These are phyloP conservation scores for Tetrahymena borealis DNA, from an alignment of 73 alveolate species.

Conservation along the genomic window DNA sequence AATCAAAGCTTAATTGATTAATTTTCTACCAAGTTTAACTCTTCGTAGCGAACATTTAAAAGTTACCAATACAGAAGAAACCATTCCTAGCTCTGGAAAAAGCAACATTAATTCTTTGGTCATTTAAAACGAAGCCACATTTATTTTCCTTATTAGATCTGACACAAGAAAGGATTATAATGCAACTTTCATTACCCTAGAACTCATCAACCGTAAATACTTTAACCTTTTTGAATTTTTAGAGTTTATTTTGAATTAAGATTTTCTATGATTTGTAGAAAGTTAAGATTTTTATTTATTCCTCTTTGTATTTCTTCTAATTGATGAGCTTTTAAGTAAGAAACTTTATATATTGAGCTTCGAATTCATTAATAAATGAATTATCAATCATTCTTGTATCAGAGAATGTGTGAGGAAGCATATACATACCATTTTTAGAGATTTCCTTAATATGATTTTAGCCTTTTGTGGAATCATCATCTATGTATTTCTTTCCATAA, in stretches of 20 bases:
- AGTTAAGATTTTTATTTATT: constrained; percentile 65
- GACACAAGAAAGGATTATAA: constrained; percentile 72
- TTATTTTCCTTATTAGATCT: constrained; percentile 57
- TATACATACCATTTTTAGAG: constrained; percentile 46
- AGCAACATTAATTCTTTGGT: constrained; percentile 84
- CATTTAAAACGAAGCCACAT: constrained; percentile 63
- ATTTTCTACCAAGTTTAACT: background rate
- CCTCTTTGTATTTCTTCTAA: constrained; percentile 39
- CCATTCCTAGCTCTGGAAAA: constrained; percentile 86
- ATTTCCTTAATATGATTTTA: constrained; percentile 20
- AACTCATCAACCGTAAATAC: constrained; percentile 77
- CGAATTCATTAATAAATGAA: constrained; percentile 63
- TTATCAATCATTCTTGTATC: constrained; percentile 50
- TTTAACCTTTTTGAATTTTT: constrained; percentile 8
- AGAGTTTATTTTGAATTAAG: constrained; percentile 12
- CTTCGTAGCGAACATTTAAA: background rate
- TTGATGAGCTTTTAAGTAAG: constrained; percentile 52
- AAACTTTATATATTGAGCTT: constrained; percentile 55
- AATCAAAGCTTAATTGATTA: background rate
- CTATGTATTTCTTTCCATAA: constrained; percentile 51
- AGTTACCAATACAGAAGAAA: constrained; percentile 75
- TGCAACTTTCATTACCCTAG: constrained; percentile 88
- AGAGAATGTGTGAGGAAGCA: constrained; percentile 53
- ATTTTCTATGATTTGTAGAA: constrained; percentile 54
- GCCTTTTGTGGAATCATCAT: constrained; percentile 32